Evolutionary conservation across 345 rosid genomes (phyloP), one percentile per base, ranked within the genome.

Genomic region (Populus tremula): DNA sequence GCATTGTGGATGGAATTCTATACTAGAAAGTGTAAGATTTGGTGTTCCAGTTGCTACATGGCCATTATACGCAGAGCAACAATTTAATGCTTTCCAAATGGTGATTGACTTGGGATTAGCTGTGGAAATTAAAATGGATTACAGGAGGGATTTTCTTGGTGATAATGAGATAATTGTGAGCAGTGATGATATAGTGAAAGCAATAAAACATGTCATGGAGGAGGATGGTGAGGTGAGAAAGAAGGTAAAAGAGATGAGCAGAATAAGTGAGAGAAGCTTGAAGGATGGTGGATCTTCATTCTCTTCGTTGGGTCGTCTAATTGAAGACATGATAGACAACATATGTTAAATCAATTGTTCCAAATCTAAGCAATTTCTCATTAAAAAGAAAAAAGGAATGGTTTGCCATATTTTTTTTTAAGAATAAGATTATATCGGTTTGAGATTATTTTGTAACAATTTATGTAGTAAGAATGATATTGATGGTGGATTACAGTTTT

Each of bases 1-100:
- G 0, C 78, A 76, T 29, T 76, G 78, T 17, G 78, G 78, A 16
- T 76, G 65, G 78, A 76, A 76, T 23, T 76, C 78, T 6, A 5
- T 25, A 6, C 23, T 76, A 4, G 78, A 76, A 39, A 76, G 78
- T 4, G 1, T 76, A 23, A 29, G 78, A 66, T 35, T 16, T 35
- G 72, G 78, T 23, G 72, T 76, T 29, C 78, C 78, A 49, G 47
- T 67, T 21, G 78, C 78, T 4, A 1, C 78, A 1, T 75, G 72
- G 72, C 78, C 78, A 3, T 27, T 75, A 33, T 75, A 66, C 17
- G 47, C 53, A 5, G 78, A 75, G 31, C 78, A 75, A 35, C 72
- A 75, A 8, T 50, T 67, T 5, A 53, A 65, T 36, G 66, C 78
- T 6, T 76, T 76, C 17, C 45, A 49, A 12, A 13, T 76, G 78